Evolutionary conservation across 768 basidiomycete species (phyloP).

Genomic region (Symmetrospora coprosmae): DNA sequence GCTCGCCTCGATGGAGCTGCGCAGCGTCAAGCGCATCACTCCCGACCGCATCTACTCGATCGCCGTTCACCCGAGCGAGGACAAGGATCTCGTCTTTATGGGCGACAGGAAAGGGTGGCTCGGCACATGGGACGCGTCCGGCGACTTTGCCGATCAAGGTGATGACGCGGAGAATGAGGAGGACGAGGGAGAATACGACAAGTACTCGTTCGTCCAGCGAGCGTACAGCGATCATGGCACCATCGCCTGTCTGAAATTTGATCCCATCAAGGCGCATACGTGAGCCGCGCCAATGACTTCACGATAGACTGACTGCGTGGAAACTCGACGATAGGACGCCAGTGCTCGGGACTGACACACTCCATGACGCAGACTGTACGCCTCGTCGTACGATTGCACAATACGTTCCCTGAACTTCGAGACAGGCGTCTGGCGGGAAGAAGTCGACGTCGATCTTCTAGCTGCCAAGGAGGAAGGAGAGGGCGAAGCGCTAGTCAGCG

Average conservation of each 20-base stretch:
- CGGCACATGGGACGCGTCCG: conserved; percentile 36
- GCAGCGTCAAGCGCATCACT: conserved; percentile 36
- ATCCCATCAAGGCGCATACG: conserved; percentile 36
- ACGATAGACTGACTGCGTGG: too few species aligned
- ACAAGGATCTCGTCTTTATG: conserved; percentile 37
- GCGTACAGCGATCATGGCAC: conserved; percentile 29
- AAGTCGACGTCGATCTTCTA: conserved; percentile 34
- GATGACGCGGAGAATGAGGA: conserved; percentile 29
- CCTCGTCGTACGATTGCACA: conserved; percentile 40
- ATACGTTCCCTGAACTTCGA: conserved; percentile 38
- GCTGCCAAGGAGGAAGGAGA: conserved; percentile 27
- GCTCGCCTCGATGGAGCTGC: conserved; percentile 33
- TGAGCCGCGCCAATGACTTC: conserved; percentile 25
- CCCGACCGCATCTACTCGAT: conserved; percentile 40
- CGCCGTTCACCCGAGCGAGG: conserved; percentile 37
- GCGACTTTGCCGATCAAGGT: conserved; percentile 25
- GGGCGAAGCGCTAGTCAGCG: conserved; percentile 38
- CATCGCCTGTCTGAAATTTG: conserved; percentile 38
- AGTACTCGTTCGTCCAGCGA: conserved; percentile 30
- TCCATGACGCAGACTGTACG: conserved; percentile 33
- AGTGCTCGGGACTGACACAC: background rate
- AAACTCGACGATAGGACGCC: too few species aligned
- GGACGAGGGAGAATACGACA: conserved; percentile 27
- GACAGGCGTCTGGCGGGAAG: conserved; percentile 35
- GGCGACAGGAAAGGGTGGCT: conserved; percentile 38